Evolutionary conservation across 1,139 yeast species (phyloP).

Genomic region (Pichia sp.): DNA sequence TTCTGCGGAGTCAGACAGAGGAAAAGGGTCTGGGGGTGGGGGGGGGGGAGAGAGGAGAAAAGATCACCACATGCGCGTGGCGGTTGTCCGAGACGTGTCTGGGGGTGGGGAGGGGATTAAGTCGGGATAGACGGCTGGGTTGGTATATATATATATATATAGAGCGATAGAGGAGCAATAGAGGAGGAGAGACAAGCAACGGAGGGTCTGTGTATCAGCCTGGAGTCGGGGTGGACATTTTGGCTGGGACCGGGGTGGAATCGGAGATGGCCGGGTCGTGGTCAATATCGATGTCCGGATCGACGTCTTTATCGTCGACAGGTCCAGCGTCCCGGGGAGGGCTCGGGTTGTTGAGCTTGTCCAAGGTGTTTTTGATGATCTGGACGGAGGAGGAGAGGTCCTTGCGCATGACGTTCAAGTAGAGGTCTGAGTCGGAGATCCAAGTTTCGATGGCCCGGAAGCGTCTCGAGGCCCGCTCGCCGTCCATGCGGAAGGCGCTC

Average conservation of each 20-base stretch:
- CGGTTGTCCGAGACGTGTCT: background rate
- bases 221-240: background rate
- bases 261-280: background rate
- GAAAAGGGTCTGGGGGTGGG: too few species aligned
- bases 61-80: background rate
- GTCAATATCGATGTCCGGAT: background rate
- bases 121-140: background rate
- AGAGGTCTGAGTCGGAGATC: conserved; percentile 19
- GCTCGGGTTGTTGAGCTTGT: conserved; percentile 10
- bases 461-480: conserved; percentile 18
- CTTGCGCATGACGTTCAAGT: conserved; percentile 15
- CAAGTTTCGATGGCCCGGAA: conserved; percentile 19
- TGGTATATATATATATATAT: background rate
- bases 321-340: background rate
- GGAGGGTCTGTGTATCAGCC: background rate
- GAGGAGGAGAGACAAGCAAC: background rate
- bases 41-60: background rate
- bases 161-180: background rate
- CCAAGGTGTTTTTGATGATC: conserved; percentile 21
- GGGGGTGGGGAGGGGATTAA: too few species aligned
- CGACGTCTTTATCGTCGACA: background rate
- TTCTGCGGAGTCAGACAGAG: too few species aligned
- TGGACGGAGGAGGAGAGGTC: conserved; percentile 22
- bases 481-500: conserved; percentile 24
- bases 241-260: background rate